Percentiles rank a stretch among this genome's conserved stretches.
Evolutionary conservation across 345 rosid species (phyloP).

Genomic region (Rhodamnia rubescens): DNA sequence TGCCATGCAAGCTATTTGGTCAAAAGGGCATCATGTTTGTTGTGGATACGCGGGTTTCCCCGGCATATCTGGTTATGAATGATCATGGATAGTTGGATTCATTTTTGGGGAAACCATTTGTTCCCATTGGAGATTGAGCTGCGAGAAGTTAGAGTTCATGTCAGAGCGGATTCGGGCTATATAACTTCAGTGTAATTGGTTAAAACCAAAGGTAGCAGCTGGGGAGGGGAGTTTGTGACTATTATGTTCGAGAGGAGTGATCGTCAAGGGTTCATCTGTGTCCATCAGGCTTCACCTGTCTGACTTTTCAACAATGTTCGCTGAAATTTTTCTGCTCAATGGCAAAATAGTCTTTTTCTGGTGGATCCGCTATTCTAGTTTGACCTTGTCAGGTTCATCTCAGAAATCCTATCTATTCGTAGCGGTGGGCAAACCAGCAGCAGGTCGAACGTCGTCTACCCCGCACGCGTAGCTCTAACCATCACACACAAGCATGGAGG

Average conservation of each 20-base stretch:
- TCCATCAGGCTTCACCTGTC: constrained; percentile 83
- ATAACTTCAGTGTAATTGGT: constrained; percentile 72
- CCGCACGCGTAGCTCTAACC: no score
- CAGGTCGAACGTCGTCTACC: no score
- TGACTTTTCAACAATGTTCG: constrained; percentile 31
- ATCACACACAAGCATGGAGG: no score
- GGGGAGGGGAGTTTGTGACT: constrained; percentile 88
- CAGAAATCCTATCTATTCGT: no score
- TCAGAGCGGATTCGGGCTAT: constrained; percentile 59
- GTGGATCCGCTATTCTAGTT: no score
- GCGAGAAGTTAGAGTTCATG: constrained; percentile 54
- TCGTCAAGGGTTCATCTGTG: constrained; percentile 62
- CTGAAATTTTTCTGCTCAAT: no score
- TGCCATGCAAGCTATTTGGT: constrained; percentile 63
- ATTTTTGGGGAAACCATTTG: constrained; percentile 81
- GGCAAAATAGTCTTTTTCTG: no score
- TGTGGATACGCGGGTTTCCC: constrained; percentile 82
- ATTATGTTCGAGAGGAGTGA: constrained; percentile 67
- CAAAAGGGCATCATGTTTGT: constrained; percentile 45
- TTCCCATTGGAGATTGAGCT: no score
- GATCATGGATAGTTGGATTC: constrained; percentile 87
- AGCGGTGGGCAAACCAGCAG: no score
- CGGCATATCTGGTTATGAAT: constrained; percentile 67
- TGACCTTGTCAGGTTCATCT: no score
- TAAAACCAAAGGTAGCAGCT: constrained; percentile 78